These are phyloP conservation scores for Auriscalpium vulgare DNA, from an alignment of 768 basidiomycete genomes.

Conservation along the genomic window DNA sequence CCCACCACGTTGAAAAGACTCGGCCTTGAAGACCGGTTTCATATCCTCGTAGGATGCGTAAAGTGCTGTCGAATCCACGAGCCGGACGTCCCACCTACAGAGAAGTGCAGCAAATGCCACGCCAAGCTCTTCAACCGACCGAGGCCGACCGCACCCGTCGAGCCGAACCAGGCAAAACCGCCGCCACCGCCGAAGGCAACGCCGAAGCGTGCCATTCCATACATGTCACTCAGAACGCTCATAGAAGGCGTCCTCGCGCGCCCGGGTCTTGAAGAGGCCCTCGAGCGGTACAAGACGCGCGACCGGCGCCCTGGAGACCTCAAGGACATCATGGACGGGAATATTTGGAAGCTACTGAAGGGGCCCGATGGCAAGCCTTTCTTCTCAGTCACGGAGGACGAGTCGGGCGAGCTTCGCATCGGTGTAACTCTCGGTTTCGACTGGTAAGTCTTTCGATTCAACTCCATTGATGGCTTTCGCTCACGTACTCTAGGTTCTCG, in stretches of 20 bases:
- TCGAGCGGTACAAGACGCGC: conserved; percentile 13
- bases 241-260: neutral
- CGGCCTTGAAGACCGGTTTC: neutral
- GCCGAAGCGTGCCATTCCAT: too few species aligned
- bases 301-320: conserved; percentile 8
- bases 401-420: conserved; percentile 19
- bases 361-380: conserved; percentile 22
- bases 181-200: neutral
- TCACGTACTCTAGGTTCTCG: neutral
- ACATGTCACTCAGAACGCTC: too few species aligned
- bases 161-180: neutral
- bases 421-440: conserved; percentile 24
- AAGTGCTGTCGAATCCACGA: neutral
- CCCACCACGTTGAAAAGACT: neutral
- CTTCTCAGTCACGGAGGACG: conserved; percentile 13
- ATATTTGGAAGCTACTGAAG: conserved; percentile 17
- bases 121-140: neutral
- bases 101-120: neutral
- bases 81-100: neutral
- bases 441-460: conserved; percentile 23
- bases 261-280: conserved; percentile 20
- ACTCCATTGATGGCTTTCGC: neutral
- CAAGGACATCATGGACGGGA: conserved; percentile 23
- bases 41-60: neutral
- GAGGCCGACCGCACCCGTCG: neutral